These are phyloP conservation scores for Metschnikowia dekortorum DNA, from an alignment of 805 yeast species.

Conservation along the genomic window DNA sequence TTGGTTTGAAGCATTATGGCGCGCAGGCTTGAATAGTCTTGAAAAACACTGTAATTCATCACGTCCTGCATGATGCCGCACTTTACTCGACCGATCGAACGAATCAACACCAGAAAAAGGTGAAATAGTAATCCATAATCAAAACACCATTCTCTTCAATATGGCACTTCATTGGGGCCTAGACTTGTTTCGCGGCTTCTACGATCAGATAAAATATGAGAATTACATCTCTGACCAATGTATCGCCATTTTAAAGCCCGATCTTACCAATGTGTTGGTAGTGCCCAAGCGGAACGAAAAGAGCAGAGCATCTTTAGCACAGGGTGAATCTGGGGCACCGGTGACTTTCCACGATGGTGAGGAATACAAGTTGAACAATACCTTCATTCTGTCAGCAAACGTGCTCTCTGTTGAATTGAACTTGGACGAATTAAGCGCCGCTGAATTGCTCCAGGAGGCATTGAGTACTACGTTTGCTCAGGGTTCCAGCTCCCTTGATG, in stretches of 20 bases:
- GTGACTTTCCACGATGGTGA: slow-evolving; percentile 52
- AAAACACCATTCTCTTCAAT: neutral
- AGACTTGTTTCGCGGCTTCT: slow-evolving; percentile 13
- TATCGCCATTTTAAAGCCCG: slow-evolving; percentile 20
- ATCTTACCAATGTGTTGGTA: slow-evolving; percentile 27
- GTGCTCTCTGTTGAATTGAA: slow-evolving; percentile 48
- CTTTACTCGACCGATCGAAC: neutral
- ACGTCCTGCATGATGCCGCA: slow-evolving; percentile 3
- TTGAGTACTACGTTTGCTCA: slow-evolving; percentile 33
- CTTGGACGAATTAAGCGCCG: slow-evolving; percentile 71
- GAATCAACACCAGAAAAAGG: slow-evolving; percentile 5
- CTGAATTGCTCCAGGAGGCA: slow-evolving; percentile 59
- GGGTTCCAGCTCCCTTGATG: slow-evolving; percentile 50
- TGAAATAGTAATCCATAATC: neutral
- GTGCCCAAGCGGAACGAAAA: slow-evolving; percentile 33
- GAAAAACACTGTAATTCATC: neutral
- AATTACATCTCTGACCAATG: slow-evolving; percentile 4
- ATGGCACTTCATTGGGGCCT: slow-evolving; percentile 12
- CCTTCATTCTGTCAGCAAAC: slow-evolving; percentile 58
- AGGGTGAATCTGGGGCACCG: slow-evolving; percentile 12
- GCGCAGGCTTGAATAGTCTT: too few species aligned
- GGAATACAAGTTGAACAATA: slow-evolving; percentile 58
- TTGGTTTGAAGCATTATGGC: too few species aligned
- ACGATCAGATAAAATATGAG: slow-evolving; percentile 12
- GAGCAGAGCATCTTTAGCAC: slow-evolving; percentile 12